Percentiles rank a stretch among this genome's conserved stretches.
phyloP scores from a whole-genome alignment of 2,329 filamentous ascomycete species.

The Beauveria bassiana region DNA sequence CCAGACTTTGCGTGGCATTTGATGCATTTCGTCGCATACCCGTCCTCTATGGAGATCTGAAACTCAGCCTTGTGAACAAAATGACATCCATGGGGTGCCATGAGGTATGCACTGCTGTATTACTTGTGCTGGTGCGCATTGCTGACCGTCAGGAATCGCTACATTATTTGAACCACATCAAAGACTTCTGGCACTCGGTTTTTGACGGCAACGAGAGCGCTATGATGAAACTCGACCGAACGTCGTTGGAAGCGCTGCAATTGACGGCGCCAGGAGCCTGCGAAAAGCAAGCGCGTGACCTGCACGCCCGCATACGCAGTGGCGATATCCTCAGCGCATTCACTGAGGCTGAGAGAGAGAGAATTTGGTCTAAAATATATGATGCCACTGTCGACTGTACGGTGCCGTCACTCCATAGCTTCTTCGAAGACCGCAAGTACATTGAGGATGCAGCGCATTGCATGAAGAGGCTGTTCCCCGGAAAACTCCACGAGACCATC shows the following conservation, averaged over 20 bases:
- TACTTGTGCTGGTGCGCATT: background rate
- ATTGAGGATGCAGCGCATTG: background rate
- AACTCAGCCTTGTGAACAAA: background rate
- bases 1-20: background rate
- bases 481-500: background rate
- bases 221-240: background rate
- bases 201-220: background rate
- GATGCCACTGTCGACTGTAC: background rate
- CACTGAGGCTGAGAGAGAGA: background rate
- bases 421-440: background rate
- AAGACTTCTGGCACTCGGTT: background rate
- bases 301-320: background rate
- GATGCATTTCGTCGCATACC: background rate
- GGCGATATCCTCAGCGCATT: background rate
- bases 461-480: background rate
- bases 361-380: background rate
- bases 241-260: background rate
- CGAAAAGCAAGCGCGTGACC: background rate
- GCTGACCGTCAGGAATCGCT: background rate
- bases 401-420: background rate
- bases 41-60: background rate
- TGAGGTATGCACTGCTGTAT: background rate
- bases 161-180: background rate
- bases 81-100: background rate
- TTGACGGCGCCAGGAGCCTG: background rate